Base-by-base conservation (phyloP, 2,329 filamentous ascomycete species). In the Apiospora sp. region DNA sequence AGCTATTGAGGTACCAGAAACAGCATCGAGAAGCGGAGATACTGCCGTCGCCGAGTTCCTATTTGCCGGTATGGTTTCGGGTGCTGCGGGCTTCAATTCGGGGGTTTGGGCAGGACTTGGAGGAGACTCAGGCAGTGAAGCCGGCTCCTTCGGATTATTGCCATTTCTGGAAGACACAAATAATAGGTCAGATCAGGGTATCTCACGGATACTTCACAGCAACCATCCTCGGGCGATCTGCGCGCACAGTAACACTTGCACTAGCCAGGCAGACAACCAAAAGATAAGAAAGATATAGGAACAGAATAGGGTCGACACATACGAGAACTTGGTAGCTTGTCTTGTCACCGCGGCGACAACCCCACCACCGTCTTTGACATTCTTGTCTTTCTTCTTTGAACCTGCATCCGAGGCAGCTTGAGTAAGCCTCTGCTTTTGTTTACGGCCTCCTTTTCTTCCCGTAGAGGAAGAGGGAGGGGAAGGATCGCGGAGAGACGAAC, bases 341-440 rank as follows among this genome's bases (percentile, higher is more conserved):
- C 75, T 81, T n/a, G 80, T 81, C 78, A 82, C 79, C 79, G 80
- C 80, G 48, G 79, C 79, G 64, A 81, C 76, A 73, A 81, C 79
- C 67, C 80, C 80, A 75, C 80, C 80, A 74, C 74, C 77, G 71
- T 81, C 80, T 80, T 80, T 82, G 72, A 72, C 79, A 80, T 81
- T 77, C 74, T 78, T 81, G 46, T 81, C 79, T 78, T 81, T 80
- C 76, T 81, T 81, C 80, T 80, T 81, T 77, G 78, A 77, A 76
- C 77, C 80, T 81, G 78, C 71, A 71, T 72, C 61, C 74, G 73
- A 75, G 72, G 78, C 76, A 77, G 73, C 75, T 71, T 74, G 73
- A 70, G 78, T 79, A 79, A 80, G 79, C 75, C 79, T 80, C 72
- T 79, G 75, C 69, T 78, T 79, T 71, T 75, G 75, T 74, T 78